Base-by-base conservation (phyloP, 2,329 filamentous ascomycete genomes). In the Xylaria sp. region DNA sequence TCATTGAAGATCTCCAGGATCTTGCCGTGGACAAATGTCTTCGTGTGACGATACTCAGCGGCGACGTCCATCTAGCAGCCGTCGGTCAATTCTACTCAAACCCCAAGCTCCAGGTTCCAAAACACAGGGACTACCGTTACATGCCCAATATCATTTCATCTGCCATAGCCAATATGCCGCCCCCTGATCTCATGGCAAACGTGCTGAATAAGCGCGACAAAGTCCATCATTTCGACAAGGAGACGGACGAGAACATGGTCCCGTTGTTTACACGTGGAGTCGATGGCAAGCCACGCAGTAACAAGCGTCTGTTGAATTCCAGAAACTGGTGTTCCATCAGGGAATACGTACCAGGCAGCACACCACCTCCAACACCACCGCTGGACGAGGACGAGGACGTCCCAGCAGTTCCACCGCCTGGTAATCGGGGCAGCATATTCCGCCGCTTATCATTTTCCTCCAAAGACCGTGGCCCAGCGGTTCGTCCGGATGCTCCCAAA, bases 141-240 rank as follows among this genome's bases (percentile, higher is more conserved):
- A 99, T 99, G 89, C 90, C 92, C 3, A 99, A 99, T 69, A 78
- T 99, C 61, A 86, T 97, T 66, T 95, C 92, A 0, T 97, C 92
- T 0, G 92, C 92, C 10, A 97, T 99, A 71, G 93, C 89, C 68
- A 97, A 99, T 71, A 87, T 89, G 11, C 94, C 95, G 4, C 91
- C 92, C 16, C 89, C 92, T 0, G 90, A 94, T 55, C 79, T 95
- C 69, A 82, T 97, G 78, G 91, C 91, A 4, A 93, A 99, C 73
- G 83, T 96, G 55, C 82, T 99, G 62, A 97, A 97, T 78, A 94
- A 90, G 77, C 85, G 94, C 34, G 97, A 97, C 78, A 97, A 88
- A 73, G 74, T 89, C 1, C 86, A 89, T 66, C 85, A 89, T 67
- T 84, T 89, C 59, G 85, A 89, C 72, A 80, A 81, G 61, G 79